Conservation (phyloP, 129 eudicot genomes). For the Daucus carota region DNA sequence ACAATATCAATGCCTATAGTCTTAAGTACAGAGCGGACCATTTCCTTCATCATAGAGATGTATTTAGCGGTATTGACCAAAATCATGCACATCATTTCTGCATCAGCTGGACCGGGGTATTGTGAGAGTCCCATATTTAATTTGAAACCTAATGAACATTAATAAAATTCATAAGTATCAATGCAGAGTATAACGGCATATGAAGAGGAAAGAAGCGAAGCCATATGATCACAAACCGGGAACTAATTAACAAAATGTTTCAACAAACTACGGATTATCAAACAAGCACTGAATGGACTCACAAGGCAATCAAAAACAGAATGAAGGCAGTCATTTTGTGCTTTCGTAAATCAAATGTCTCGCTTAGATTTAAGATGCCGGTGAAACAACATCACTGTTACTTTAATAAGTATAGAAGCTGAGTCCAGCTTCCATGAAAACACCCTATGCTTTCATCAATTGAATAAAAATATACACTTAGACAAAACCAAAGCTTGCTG, state of each 20-base stretch:
- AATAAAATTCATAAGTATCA: not conserved
- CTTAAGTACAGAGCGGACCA: slow-evolving; percentile 58
- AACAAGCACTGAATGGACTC: not conserved
- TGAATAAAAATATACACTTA: not conserved
- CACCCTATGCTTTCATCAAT: not conserved
- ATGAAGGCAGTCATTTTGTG: not conserved
- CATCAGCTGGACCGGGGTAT: slow-evolving; percentile 63
- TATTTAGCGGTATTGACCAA: slow-evolving; percentile 71
- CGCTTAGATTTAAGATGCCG: not conserved
- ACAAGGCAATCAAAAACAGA: not conserved
- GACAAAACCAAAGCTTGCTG: not conserved
- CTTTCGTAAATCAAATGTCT: not conserved
- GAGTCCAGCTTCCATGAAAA: not conserved
- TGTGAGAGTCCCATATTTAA: slow-evolving; percentile 68
- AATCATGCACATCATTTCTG: slow-evolving; percentile 66
- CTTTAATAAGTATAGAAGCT: too few relatives aligned
- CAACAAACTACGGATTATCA: not conserved
- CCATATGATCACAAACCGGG: not conserved
- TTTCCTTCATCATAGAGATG: slow-evolving; percentile 50
- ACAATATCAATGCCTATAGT: slow-evolving; percentile 54
- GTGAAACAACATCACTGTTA: too few relatives aligned
- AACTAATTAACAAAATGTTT: not conserved
- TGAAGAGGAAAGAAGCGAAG: not conserved
- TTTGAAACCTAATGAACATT: slow-evolving; percentile 27
- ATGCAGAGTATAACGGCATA: not conserved